Evolutionary conservation across 169 alveolate genomes (phyloP).

Genomic region (Eimeria zaria): DNA sequence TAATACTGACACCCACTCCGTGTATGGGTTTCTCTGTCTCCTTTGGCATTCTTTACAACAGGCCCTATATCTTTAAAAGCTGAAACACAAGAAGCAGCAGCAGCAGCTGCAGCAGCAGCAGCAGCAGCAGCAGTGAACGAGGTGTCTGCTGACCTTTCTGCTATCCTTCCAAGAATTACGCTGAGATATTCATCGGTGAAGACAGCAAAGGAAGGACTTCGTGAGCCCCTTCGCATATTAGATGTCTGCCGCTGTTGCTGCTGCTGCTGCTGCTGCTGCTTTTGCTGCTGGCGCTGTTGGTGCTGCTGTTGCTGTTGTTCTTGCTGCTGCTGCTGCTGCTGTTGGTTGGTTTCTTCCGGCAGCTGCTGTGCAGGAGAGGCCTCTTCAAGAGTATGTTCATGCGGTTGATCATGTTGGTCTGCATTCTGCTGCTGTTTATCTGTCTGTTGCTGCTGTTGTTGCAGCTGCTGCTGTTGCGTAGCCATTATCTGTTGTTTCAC

Average conservation of each 20-base stretch:
- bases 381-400: too few species aligned
- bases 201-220: constrained; percentile 41
- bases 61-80: too few species aligned
- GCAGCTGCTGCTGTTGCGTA: too few species aligned
- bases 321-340: not conserved
- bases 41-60: too few species aligned
- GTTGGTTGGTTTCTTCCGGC: not conserved
- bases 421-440: not conserved
- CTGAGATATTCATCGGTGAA: constrained; percentile 18
- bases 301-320: not conserved
- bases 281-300: not conserved
- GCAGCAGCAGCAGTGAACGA: not conserved
- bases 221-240: not conserved
- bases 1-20: too few species aligned
- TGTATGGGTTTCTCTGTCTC: not conserved
- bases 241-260: not conserved
- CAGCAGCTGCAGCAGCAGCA: constrained; percentile 26
- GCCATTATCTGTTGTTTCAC: too few species aligned
- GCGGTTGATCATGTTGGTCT: too few species aligned
- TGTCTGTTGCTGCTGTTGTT: too few species aligned
- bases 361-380: too few species aligned
- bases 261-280: constrained; percentile 45
- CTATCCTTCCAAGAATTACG: constrained; percentile 9
- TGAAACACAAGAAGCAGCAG: not conserved
- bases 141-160: constrained; percentile 14